Percentiles rank a stretch among this genome's conserved stretches.
These are phyloP conservation scores for Solanum pinnatisectum DNA, from an alignment of 257 asterid genomes.

Conservation along the genomic window DNA sequence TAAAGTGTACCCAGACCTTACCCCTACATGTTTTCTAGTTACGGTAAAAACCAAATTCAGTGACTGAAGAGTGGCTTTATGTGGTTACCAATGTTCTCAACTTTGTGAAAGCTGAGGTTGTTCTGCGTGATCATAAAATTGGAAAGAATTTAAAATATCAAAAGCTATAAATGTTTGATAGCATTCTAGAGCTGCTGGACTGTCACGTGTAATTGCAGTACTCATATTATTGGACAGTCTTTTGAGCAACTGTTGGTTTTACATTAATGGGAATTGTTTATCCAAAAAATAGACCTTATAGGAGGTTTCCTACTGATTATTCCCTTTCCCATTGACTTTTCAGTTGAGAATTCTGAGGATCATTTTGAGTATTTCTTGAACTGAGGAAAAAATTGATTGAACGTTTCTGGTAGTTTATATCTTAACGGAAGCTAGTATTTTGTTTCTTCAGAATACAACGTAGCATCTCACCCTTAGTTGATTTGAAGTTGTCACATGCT, in stretches of 20 bases:
- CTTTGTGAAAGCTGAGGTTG: not conserved
- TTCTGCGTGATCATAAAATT: not conserved
- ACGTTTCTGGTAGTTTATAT: not conserved
- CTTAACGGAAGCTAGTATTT: not conserved
- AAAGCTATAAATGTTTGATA: not conserved
- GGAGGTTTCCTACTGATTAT: not conserved
- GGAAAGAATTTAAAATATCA: not conserved
- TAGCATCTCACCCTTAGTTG: not conserved
- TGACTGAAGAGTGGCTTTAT: not conserved
- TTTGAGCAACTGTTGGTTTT: not conserved
- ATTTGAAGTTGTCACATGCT: not conserved
- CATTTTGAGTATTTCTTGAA: not conserved
- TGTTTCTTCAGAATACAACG: not conserved
- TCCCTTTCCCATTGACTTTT: not conserved
- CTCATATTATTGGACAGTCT: not conserved
- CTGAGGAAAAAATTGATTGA: not conserved
- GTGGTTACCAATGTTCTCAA: not conserved
- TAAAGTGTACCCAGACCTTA: not conserved
- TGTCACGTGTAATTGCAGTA: not conserved
- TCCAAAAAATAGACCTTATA: not conserved
- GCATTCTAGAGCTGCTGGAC: not conserved
- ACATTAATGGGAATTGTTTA: not conserved
- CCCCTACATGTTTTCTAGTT: not conserved
- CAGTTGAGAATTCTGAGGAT: not conserved
- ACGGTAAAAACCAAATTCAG: not conserved